phyloP scores from a whole-genome alignment of 306 rosid species.

The Ceratonia siliqua region DNA sequence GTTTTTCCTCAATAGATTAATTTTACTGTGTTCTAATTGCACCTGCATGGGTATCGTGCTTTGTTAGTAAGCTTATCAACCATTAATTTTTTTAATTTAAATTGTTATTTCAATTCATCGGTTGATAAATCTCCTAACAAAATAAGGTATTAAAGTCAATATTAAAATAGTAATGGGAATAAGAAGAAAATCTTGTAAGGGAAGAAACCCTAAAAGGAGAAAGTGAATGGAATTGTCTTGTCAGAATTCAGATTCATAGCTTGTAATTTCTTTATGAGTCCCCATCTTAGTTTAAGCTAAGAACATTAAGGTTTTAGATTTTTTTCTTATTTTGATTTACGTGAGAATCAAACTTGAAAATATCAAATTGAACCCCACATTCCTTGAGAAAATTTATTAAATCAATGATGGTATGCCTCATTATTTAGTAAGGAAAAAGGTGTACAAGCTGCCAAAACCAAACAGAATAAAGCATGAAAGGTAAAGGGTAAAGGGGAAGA shows the following conservation, averaged over 20 bases:
- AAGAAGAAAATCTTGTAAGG: not conserved
- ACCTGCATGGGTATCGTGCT: too few relatives aligned
- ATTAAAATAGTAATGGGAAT: not conserved
- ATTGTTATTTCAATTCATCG: too few relatives aligned
- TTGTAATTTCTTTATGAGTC: not conserved
- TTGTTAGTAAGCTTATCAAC: too few relatives aligned
- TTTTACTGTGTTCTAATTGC: too few relatives aligned
- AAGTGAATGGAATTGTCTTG: not conserved
- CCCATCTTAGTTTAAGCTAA: conserved; percentile 11
- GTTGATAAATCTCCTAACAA: too few relatives aligned
- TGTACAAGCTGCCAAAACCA: conserved; percentile 19
- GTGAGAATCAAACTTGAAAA: not conserved
- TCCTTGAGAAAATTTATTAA: not conserved
- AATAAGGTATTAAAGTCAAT: too few relatives aligned
- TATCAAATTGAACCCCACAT: not conserved
- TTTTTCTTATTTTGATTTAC: not conserved
- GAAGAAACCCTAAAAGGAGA: not conserved
- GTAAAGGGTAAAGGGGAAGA: conserved; percentile 22
- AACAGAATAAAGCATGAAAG: conserved; percentile 15
- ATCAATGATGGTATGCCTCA: not conserved
- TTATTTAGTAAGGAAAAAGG: not conserved
- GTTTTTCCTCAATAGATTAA: too few relatives aligned
- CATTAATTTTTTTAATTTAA: too few relatives aligned
- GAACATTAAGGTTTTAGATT: not conserved
- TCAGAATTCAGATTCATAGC: not conserved